Evolutionary conservation across 306 rosid genomes (phyloP).

Genomic region (Crotalaria pallida): DNA sequence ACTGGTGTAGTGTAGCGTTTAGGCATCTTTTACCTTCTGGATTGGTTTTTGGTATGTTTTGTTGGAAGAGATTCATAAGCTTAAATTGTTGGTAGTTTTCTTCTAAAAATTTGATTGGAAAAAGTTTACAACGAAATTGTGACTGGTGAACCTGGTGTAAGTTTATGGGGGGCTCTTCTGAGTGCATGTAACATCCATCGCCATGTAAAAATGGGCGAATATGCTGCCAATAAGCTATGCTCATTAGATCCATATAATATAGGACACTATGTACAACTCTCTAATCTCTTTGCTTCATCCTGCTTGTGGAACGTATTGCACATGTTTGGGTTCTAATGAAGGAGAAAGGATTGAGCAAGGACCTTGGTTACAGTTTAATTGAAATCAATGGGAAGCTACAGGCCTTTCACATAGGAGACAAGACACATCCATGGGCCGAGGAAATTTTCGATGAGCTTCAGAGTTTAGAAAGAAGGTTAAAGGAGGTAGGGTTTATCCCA

Average conservation of each 20-base stretch:
- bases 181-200: slow-evolving; percentile 57
- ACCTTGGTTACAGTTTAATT: slow-evolving; percentile 60
- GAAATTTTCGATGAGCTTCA: slow-evolving; percentile 50
- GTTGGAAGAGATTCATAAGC: neutral
- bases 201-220: slow-evolving; percentile 48
- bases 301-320: slow-evolving; percentile 54
- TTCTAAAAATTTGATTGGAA: neutral
- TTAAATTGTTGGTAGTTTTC: neutral
- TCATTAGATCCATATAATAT: slow-evolving; percentile 53
- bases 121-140: neutral
- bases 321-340: slow-evolving; percentile 49
- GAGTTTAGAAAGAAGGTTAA: slow-evolving; percentile 44
- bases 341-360: slow-evolving; percentile 60
- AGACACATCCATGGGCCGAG: slow-evolving; percentile 44
- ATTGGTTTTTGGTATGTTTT: neutral
- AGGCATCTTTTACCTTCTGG: slow-evolving; percentile 8
- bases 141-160: slow-evolving; percentile 36
- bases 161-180: slow-evolving; percentile 73
- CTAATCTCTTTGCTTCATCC: slow-evolving; percentile 70
- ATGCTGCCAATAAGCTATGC: slow-evolving; percentile 58
- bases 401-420: slow-evolving; percentile 53
- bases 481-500: slow-evolving; percentile 56
- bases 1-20: neutral
- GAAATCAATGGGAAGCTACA: slow-evolving; percentile 56
- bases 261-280: slow-evolving; percentile 70